Evolutionary conservation across 768 basidiomycete genomes (phyloP).

Genomic region (Psilocybe subaeruginosa): DNA sequence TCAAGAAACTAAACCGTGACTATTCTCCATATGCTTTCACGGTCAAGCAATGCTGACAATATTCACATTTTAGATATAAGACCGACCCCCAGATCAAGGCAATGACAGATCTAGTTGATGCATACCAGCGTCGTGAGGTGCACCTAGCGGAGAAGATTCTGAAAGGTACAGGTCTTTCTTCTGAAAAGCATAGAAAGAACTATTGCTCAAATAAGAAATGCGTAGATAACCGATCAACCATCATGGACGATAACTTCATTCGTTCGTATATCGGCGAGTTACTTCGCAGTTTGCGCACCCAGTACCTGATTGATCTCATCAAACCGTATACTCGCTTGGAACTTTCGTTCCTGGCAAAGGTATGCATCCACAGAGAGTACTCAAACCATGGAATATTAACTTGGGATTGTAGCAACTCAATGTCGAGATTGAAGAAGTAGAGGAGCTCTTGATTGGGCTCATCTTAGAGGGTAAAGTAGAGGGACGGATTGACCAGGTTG

Average conservation of each 20-base stretch:
- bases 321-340: conserved; percentile 97
- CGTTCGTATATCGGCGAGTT: conserved; percentile 96
- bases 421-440: conserved; percentile 89
- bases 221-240: conserved; percentile 89
- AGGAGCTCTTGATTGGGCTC: conserved; percentile 89
- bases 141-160: conserved; percentile 97
- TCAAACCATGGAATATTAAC: not conserved
- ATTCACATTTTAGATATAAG: conserved; percentile 70
- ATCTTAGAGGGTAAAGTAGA: conserved; percentile 98
- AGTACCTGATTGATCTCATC: conserved; percentile 97
- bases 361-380: conserved; percentile 28
- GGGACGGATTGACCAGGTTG: conserved; percentile 95
- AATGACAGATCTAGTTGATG: conserved; percentile 96
- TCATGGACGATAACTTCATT: conserved; percentile 97
- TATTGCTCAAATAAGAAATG: not conserved
- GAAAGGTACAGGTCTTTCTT: conserved; percentile 53
- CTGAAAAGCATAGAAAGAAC: not conserved
- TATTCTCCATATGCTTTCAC: conserved; percentile 11
- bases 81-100: conserved; percentile 95
- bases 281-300: conserved; percentile 89
- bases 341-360: conserved; percentile 91
- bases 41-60: not conserved
- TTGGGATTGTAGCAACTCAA: conserved; percentile 78
- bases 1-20: conserved; percentile 98
- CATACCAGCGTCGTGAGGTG: conserved; percentile 95